Evolutionary conservation across 805 yeast genomes (phyloP), one percentile per base, ranked within the genome.

Genomic region (Pachysolen tannophilus): DNA sequence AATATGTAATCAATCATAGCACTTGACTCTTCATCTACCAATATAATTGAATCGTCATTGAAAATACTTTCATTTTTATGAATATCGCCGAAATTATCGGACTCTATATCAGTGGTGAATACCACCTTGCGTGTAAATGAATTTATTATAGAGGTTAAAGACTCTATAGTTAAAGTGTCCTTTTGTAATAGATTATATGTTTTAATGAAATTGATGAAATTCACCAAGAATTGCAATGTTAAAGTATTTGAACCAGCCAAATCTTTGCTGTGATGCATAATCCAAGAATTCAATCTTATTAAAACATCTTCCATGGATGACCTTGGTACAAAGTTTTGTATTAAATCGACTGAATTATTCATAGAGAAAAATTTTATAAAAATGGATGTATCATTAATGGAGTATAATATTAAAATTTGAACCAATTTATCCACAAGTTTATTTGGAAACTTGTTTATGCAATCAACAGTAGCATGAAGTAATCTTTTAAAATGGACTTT

Each of bases 101-200:
- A n/a, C n/a, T n/a, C 43, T 7, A 39, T 40, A 14, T 40, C 44
- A 3, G 21, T 25, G 13, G 26, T 31, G 29, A 49, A 49, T 2
- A 18, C 33, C 6, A 49, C 30, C 1, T 45, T 45, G 21, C 43
- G 37, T 3, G 43, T 23, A 5, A 49, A 42, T 16, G 42, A 30
- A 11, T 42, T 39, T 11, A 45, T 30, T 8, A 49, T 38, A 26
- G 44, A 33, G 1, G 48, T 36, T 13, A 49, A 23, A 6, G 48
- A 45, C 17, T 29, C 33, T 25, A 49, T 33, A 15, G 44, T 39
- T 6, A 13, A 14, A 13, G 20, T 23, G 19, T 38, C 34, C 3
- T 43, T 26, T 13, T 38, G 14, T n/a, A 35, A n/a, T 6, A 29
- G 18, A 25, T 41, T 32, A 8, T 39, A 24, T 13, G 33, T 26